A percentile compares a stretch with the other conserved stretches of the same genome.
These are phyloP conservation scores for Calonectria henricotiae DNA, from an alignment of 2,329 filamentous ascomycete genomes.

Conservation along the genomic window DNA sequence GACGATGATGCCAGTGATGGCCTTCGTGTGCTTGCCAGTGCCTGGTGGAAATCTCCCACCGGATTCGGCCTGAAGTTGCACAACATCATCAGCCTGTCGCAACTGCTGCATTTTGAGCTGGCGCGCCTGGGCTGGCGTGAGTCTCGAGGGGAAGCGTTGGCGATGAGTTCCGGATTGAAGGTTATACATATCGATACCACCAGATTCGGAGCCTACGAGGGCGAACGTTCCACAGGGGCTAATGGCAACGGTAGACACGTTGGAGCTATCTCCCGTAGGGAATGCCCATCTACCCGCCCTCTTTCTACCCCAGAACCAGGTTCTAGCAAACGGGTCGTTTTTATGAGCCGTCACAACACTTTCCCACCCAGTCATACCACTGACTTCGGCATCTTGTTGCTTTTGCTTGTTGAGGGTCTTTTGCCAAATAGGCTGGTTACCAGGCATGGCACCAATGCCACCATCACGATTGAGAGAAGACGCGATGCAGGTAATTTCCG, in stretches of 20 bases:
- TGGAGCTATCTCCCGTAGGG: slow-evolving; percentile 85
- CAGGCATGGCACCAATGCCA: slow-evolving; percentile 88
- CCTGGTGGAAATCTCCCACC: slow-evolving; percentile 65
- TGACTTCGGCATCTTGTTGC: slow-evolving; percentile 78
- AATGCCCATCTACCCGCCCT: slow-evolving; percentile 94
- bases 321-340: slow-evolving; percentile 87
- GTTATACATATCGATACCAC: slow-evolving; percentile 95
- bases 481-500: slow-evolving; percentile 92
- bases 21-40: slow-evolving; percentile 83
- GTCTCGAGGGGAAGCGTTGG: slow-evolving; percentile 86
- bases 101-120: slow-evolving; percentile 79
- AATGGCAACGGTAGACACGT: slow-evolving; percentile 89
- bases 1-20: slow-evolving; percentile 88
- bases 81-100: slow-evolving; percentile 72
- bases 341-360: slow-evolving; percentile 95
- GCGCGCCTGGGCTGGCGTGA: slow-evolving; percentile 85
- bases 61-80: slow-evolving; percentile 67
- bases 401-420: slow-evolving; percentile 78
- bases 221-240: slow-evolving; percentile 96
- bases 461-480: slow-evolving; percentile 95
- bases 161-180: slow-evolving; percentile 93
- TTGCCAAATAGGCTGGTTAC: slow-evolving; percentile 87
- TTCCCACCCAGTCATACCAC: slow-evolving; percentile 93
- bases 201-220: slow-evolving; percentile 86
- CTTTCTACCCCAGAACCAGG: slow-evolving; percentile 98